These are phyloP conservation scores for Akanthomyces dipterigenus DNA, from an alignment of 2,329 filamentous ascomycete genomes.

Conservation along the genomic window DNA sequence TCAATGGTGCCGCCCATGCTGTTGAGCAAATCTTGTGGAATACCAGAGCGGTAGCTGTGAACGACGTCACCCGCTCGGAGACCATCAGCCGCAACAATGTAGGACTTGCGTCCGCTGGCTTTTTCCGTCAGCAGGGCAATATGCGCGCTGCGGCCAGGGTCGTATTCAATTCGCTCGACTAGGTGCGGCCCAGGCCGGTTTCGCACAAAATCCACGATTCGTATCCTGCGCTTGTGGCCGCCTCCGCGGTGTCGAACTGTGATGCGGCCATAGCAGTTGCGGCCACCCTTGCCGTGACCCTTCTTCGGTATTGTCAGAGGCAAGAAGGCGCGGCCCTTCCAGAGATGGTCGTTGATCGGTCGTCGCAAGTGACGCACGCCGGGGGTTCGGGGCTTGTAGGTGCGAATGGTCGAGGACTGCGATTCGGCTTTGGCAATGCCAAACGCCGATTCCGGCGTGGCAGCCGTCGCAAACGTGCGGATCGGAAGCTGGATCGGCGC, in stretches of 20 bases:
- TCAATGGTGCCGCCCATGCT: conserved; percentile 92
- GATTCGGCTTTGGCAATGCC: conserved; percentile 20
- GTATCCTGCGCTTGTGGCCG: conserved; percentile 84
- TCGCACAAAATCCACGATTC: conserved; percentile 83
- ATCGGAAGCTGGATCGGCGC: conserved; percentile 7
- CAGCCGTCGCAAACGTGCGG: neutral
- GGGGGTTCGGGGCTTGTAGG: conserved; percentile 89
- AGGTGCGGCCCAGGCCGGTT: conserved; percentile 72
- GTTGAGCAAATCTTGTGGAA: conserved; percentile 77
- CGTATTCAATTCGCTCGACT: conserved; percentile 93
- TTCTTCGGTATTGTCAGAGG: conserved; percentile 87
- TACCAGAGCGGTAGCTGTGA: conserved; percentile 85
- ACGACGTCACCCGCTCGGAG: conserved; percentile 87
- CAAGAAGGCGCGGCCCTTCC: conserved; percentile 81
- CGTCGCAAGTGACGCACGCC: conserved; percentile 86
- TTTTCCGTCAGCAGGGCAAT: conserved; percentile 79
- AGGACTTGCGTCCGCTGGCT: conserved; percentile 68
- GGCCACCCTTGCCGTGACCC: conserved; percentile 85
- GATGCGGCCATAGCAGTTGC: conserved; percentile 79
- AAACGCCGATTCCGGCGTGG: neutral
- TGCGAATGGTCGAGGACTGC: conserved; percentile 54
- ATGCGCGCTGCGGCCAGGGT: conserved; percentile 87
- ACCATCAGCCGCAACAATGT: conserved; percentile 93
- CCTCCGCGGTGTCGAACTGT: conserved; percentile 90
- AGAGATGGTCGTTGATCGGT: conserved; percentile 92